Conservation (phyloP, 2,329 filamentous ascomycete species). For the Graphiopsis chlorocephala region DNA sequence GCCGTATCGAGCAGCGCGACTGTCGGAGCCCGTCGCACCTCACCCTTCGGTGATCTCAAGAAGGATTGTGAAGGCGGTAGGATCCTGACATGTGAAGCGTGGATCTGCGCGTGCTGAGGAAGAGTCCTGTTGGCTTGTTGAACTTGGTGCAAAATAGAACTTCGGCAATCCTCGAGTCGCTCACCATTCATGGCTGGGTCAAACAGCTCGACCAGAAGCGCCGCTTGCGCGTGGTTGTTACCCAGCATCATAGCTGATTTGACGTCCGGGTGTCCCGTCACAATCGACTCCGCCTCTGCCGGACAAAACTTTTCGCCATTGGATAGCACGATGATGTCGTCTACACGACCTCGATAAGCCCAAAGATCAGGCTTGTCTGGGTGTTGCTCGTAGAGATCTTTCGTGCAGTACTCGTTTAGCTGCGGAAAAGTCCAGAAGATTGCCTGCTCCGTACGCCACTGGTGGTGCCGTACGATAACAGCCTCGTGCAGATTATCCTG, state of each 20-base stretch:
- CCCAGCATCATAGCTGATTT: slow-evolving; percentile 35
- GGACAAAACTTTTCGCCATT: slow-evolving; percentile 34
- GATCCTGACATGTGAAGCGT: slow-evolving; percentile 43
- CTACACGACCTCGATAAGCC: slow-evolving; percentile 28
- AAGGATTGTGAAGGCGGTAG: slow-evolving; percentile 2
- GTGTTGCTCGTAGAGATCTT: slow-evolving; percentile 32
- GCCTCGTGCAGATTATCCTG: neutral
- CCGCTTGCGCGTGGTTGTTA: slow-evolving; percentile 29
- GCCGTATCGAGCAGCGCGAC: neutral
- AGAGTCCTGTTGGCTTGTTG: slow-evolving; percentile 20
- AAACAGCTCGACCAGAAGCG: slow-evolving; percentile 32
- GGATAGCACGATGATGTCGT: slow-evolving; percentile 31
- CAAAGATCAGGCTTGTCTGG: slow-evolving; percentile 29
- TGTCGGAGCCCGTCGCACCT: slow-evolving; percentile 17
- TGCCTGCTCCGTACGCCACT: slow-evolving; percentile 25
- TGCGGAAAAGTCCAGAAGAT: slow-evolving; percentile 33
- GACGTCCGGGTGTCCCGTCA: slow-evolving; percentile 28
- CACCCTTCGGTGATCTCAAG: slow-evolving; percentile 18
- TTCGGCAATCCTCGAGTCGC: neutral
- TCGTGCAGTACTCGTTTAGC: slow-evolving; percentile 28
- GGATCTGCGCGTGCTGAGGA: slow-evolving; percentile 44
- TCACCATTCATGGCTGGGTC: slow-evolving; percentile 19
- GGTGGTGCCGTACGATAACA: slow-evolving; percentile 11
- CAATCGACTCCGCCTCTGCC: neutral
- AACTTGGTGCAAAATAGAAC: neutral